phyloP scores from a whole-genome alignment of 2,329 filamentous ascomycete species.

The Fusarium metavorans region DNA sequence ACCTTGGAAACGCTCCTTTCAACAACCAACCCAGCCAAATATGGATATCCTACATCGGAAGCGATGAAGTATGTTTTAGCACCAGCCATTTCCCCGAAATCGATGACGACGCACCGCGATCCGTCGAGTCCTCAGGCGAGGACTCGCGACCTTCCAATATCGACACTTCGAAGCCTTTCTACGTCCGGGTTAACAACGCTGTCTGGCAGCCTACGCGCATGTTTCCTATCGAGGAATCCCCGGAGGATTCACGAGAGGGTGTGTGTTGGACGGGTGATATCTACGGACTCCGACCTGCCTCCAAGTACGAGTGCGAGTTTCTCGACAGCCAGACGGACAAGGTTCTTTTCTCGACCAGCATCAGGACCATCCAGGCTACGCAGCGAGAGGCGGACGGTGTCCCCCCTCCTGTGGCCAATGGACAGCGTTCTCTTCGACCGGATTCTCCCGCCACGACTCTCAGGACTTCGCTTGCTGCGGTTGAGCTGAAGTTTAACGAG shows the following conservation, averaged over 20 bases:
- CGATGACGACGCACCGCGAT: conserved; percentile 48
- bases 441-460: conserved; percentile 83
- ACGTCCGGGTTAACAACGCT: conserved; percentile 81
- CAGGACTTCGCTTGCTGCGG: conserved; percentile 79
- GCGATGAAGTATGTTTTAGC: conserved; percentile 82
- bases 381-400: conserved; percentile 49
- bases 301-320: conserved; percentile 84
- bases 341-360: conserved; percentile 77
- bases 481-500: conserved; percentile 77
- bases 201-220: conserved; percentile 85
- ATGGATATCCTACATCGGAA: conserved; percentile 84
- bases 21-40: conserved; percentile 77
- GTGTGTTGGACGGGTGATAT: conserved; percentile 78
- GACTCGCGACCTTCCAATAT: conserved; percentile 61
- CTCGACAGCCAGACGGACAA: conserved; percentile 74
- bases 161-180: conserved; percentile 80
- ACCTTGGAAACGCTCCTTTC: conserved; percentile 81
- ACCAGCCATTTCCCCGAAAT: conserved; percentile 72
- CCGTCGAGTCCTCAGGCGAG: conserved; percentile 45
- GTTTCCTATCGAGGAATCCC: conserved; percentile 58
- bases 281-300: conserved; percentile 76
- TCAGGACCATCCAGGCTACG: conserved; percentile 71
- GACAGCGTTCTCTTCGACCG: conserved; percentile 74
- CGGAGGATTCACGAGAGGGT: conserved; percentile 52
- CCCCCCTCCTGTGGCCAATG: conserved; percentile 51